A percentile compares a stretch with the other conserved stretches of the same genome.
Conservation (phyloP, 2,329 filamentous ascomycete species). For the Calonectria honghensis region DNA sequence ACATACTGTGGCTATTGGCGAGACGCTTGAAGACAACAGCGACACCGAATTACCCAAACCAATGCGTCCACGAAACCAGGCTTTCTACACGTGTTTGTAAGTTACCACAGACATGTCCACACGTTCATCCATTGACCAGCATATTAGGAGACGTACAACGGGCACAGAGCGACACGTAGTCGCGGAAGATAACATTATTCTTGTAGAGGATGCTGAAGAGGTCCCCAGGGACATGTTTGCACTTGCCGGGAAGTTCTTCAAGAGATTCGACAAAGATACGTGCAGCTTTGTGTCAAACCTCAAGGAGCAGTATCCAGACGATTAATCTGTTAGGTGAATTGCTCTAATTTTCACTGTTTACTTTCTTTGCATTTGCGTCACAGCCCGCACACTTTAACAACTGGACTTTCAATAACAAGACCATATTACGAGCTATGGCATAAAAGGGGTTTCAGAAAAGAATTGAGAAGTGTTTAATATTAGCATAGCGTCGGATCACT, state of each 20-base stretch:
- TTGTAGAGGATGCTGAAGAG: slow-evolving; percentile 69
- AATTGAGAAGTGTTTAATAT: slow-evolving; percentile 12
- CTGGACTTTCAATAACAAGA: background rate
- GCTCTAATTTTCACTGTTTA: background rate
- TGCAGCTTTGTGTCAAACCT: slow-evolving; percentile 88
- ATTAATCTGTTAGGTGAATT: slow-evolving; percentile 68
- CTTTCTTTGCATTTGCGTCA: slow-evolving; percentile 11
- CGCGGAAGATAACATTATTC: slow-evolving; percentile 85
- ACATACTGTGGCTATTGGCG: slow-evolving; percentile 53
- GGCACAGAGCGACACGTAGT: slow-evolving; percentile 59
- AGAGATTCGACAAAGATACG: slow-evolving; percentile 82
- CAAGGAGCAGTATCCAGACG: slow-evolving; percentile 88
- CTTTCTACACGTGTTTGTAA: slow-evolving; percentile 89
- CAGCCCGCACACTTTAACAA: background rate
- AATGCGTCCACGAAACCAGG: slow-evolving; percentile 63
- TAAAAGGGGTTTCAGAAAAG: slow-evolving; percentile 26
- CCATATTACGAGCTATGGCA: background rate
- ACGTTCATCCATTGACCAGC: slow-evolving; percentile 28
- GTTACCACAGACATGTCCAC: slow-evolving; percentile 60
- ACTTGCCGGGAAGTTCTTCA: slow-evolving; percentile 90
- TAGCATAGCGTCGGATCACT: slow-evolving; percentile 29
- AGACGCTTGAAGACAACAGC: slow-evolving; percentile 53
- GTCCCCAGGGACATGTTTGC: slow-evolving; percentile 77
- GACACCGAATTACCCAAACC: slow-evolving; percentile 55
- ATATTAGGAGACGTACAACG: slow-evolving; percentile 55